These are phyloP conservation scores for Penicillium canariense DNA, from an alignment of 495 filamentous ascomycete genomes.

Conservation along the genomic window DNA sequence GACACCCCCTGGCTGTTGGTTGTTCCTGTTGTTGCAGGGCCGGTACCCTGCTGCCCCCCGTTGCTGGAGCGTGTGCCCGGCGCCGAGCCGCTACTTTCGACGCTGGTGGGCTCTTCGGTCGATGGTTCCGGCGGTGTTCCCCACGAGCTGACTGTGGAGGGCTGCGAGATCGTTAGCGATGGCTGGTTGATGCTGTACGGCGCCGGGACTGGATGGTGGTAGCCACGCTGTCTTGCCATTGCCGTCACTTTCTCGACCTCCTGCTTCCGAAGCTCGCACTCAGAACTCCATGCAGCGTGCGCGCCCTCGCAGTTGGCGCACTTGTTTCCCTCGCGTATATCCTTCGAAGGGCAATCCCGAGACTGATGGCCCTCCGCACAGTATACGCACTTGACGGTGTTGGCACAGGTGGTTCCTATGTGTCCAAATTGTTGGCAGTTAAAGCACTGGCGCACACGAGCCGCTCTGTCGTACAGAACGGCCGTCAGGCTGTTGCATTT, in stretches of 20 bases:
- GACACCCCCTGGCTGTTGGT: too few species aligned
- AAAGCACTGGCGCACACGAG: slow-evolving; percentile 4
- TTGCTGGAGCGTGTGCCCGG: not conserved
- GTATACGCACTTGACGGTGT: not conserved
- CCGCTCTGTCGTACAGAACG: not conserved
- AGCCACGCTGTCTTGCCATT: not conserved
- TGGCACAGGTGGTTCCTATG: slow-evolving; percentile 8
- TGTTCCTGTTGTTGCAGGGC: not conserved
- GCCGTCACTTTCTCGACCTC: not conserved
- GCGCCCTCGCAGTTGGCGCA: slow-evolving; percentile 6
- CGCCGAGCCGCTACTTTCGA: not conserved
- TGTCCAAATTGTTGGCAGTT: slow-evolving; percentile 6
- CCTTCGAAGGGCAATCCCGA: not conserved
- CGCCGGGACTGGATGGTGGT: not conserved
- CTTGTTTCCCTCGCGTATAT: not conserved
- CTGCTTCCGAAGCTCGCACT: not conserved
- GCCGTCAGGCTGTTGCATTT: not conserved
- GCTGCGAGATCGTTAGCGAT: not conserved
- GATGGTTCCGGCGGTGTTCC: not conserved
- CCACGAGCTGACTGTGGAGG: not conserved
- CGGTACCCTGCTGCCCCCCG: not conserved
- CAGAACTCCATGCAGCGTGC: slow-evolving; percentile 1
- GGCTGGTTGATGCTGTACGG: not conserved
- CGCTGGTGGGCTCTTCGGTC: not conserved
- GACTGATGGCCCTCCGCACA: slow-evolving; percentile 2